These are phyloP conservation scores for Schoenoplectus tabernaemontani DNA, from an alignment of 202 grass and related monocot genomes.

Conservation along the genomic window DNA sequence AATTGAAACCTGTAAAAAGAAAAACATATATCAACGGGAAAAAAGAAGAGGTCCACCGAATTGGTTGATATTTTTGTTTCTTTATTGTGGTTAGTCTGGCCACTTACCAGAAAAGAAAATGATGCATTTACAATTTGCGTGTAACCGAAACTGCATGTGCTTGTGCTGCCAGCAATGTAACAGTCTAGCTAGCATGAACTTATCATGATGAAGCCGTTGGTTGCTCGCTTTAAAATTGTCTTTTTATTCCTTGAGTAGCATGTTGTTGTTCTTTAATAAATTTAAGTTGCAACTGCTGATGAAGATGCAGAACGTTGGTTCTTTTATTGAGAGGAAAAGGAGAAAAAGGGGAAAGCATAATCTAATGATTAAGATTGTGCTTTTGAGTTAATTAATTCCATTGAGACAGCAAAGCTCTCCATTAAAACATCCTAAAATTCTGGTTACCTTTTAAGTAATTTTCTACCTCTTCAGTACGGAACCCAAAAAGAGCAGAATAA, in stretches of 20 bases:
- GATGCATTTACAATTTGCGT: neutral
- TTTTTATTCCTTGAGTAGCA: neutral
- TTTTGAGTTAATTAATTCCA: constrained; percentile 8
- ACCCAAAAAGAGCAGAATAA: neutral
- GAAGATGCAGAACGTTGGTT: neutral
- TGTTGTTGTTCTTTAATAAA: neutral
- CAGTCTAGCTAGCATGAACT: constrained; percentile 17
- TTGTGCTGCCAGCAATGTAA: constrained; percentile 17
- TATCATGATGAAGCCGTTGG: constrained; percentile 11
- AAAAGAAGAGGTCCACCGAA: neutral
- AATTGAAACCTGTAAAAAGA: neutral
- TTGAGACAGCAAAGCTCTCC: constrained; percentile 9
- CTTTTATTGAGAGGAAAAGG: neutral
- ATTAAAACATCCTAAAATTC: constrained; percentile 12
- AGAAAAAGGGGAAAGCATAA: neutral
- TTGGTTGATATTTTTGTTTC: neutral
- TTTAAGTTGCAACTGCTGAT: neutral
- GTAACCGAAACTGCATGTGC: constrained; percentile 22
- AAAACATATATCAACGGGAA: neutral
- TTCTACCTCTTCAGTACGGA: neutral
- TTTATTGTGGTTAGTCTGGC: neutral
- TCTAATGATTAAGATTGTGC: constrained; percentile 13
- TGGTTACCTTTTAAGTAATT: constrained; percentile 15
- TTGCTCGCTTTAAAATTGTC: neutral
- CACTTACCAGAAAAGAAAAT: neutral